phyloP scores from a whole-genome alignment of 1,284 basidiomycete species.

The Fomitiporia mediterranea region DNA sequence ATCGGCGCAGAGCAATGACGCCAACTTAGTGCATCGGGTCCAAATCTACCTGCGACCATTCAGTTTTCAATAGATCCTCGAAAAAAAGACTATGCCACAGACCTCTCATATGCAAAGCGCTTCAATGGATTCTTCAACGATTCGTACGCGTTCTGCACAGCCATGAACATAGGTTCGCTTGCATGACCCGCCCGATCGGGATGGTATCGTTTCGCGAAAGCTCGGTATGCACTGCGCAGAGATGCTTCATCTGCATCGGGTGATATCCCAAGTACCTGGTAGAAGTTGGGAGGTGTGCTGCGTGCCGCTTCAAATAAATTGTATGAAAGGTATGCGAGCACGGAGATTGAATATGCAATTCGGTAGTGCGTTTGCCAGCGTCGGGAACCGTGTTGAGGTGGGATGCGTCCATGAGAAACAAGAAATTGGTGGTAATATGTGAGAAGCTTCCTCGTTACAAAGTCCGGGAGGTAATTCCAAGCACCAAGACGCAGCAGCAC shows the following conservation, averaged over 20 bases:
- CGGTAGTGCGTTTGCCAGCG: conserved; percentile 53
- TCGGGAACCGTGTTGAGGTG: conserved; percentile 40
- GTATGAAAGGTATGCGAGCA: conserved; percentile 67
- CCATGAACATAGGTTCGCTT: conserved; percentile 68
- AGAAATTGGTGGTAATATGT: conserved; percentile 36
- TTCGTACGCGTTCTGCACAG: conserved; percentile 74
- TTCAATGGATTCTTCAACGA: conserved; percentile 73
- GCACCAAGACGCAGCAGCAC: conserved; percentile 34
- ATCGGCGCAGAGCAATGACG: conserved; percentile 56
- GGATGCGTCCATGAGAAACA: conserved; percentile 30
- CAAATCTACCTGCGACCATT: conserved; percentile 50
- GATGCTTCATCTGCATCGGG: conserved; percentile 59
- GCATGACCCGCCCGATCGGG: conserved; percentile 70
- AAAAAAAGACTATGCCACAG: conserved; percentile 22
- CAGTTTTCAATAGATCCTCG: conserved; percentile 10
- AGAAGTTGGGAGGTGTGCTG: conserved; percentile 66
- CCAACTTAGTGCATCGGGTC: conserved; percentile 69
- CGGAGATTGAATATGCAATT: conserved; percentile 57
- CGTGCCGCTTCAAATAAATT: conserved; percentile 53
- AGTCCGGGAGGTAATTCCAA: conserved; percentile 45
- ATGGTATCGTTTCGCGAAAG: conserved; percentile 70
- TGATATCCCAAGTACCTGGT: conserved; percentile 64
- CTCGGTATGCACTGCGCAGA: conserved; percentile 68
- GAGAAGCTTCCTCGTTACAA: conserved; percentile 37
- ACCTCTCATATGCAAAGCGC: conserved; percentile 85